Evolutionary conservation across 2,329 filamentous ascomycete species (phyloP).

Genomic region (Aspergillus arachidicola): DNA sequence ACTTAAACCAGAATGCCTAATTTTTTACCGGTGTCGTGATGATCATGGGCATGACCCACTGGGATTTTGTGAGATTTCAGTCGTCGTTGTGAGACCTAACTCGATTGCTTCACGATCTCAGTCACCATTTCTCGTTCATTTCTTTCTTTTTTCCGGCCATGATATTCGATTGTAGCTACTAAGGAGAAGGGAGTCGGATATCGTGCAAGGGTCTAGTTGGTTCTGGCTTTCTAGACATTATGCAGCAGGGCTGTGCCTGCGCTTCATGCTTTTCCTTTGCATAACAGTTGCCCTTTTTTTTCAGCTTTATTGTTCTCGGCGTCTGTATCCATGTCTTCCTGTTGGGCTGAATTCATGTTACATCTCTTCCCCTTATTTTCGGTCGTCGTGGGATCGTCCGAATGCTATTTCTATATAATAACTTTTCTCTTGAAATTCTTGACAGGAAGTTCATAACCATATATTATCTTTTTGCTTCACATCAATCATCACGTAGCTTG

Average conservation of each 20-base stretch:
- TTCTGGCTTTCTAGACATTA: conserved; percentile 35
- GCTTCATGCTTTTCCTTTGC: conserved; percentile 24
- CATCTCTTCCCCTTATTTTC: conserved; percentile 19
- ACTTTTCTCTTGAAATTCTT: conserved; percentile 18
- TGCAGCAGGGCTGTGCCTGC: conserved; percentile 30
- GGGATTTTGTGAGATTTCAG: conserved; percentile 1
- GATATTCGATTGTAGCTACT: conserved; percentile 5
- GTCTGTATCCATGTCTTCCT: conserved; percentile 33
- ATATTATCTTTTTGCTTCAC: conserved; percentile 1
- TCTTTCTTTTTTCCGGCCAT: conserved; percentile 8
- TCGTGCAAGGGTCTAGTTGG: conserved; percentile 27
- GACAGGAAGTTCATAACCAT: neutral
- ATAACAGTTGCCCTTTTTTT: conserved; percentile 28
- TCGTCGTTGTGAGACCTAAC: conserved; percentile 5
- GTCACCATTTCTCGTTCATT: conserved; percentile 14
- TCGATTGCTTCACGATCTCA: conserved; percentile 1
- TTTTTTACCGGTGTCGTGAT: conserved; percentile 18
- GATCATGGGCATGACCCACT: conserved; percentile 9
- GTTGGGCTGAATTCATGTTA: conserved; percentile 32
- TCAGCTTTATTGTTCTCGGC: conserved; percentile 33
- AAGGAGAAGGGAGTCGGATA: conserved; percentile 7
- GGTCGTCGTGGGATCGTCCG: conserved; percentile 24
- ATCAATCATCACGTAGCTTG: neutral
- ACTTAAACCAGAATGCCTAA: conserved; percentile 18
- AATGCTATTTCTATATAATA: conserved; percentile 43